Base-by-base conservation (phyloP, 345 rosid species). In the Brassica nigra region DNA sequence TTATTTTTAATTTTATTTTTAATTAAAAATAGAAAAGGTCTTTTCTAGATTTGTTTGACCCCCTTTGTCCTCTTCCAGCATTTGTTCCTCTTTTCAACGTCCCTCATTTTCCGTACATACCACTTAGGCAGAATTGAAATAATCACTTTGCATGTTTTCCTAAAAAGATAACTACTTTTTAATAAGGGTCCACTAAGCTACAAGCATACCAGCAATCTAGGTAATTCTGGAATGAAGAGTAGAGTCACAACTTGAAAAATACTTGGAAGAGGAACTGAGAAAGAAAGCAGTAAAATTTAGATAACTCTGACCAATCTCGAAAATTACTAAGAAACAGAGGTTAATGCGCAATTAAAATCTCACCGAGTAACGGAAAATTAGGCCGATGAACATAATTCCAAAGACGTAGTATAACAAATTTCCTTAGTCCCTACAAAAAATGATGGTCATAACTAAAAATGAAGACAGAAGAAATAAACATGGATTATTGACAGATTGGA, bases 191-290 rank as follows among this genome's bases (percentile, higher is more conserved):
- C 33, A 67, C 23, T 42, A 29, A 55, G 27, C 6, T 64, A 5
- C 18, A 55, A 75, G 47, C 75, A 59, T 67, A 81, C 81, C 84
- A 88, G 47, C 80, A 86, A 80, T 80, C 89, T 82, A 16, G 92
- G 92, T 34, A 47, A 89, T 62, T 89, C 90, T 8, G 89, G 89
- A 39, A 89, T 82, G 83, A 84, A 84, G 71, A 84, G 81, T 52
- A 89, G 62, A 33, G 79, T 78, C n/a, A 82, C 70, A 59, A 84
- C 74, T 63, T 87, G 90, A 8, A 85, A 39, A 28, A 16, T 39
- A 61, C 82, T 66, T 55, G 89, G 86, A 68, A 81, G 42, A 1
- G 69, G 49, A 61, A 82, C 90, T 86, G 77, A 63, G 12, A 4
- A 47, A 0, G 49, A 16, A 42, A 29, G 3, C 3, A 66, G 54